Evolutionary conservation across 2,329 filamentous ascomycete species (phyloP).

Genomic region (Fusarium sp.): DNA sequence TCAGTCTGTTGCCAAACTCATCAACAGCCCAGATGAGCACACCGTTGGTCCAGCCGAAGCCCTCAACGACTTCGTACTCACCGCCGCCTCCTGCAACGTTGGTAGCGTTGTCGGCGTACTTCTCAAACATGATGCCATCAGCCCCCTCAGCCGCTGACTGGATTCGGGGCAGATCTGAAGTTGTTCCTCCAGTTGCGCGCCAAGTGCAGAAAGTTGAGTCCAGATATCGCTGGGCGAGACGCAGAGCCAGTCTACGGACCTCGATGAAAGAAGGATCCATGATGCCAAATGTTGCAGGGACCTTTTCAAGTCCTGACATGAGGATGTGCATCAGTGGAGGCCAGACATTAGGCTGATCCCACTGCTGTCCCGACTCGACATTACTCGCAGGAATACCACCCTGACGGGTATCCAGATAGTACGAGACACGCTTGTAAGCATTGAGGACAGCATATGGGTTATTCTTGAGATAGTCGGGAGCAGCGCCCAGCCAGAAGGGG

Average conservation of each 20-base stretch:
- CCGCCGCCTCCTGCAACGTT: conserved; percentile 72
- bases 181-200: conserved; percentile 73
- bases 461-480: conserved; percentile 64
- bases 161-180: conserved; percentile 62
- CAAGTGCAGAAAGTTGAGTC: conserved; percentile 77
- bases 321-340: conserved; percentile 73
- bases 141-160: conserved; percentile 55
- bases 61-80: conserved; percentile 76
- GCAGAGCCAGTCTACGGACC: conserved; percentile 65
- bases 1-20: conserved; percentile 66
- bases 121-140: conserved; percentile 75
- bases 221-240: conserved; percentile 72
- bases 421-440: conserved; percentile 63
- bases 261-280: conserved; percentile 64
- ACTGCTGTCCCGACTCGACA: conserved; percentile 70
- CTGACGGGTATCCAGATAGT: conserved; percentile 60
- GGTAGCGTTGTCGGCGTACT: conserved; percentile 70
- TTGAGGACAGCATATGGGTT: conserved; percentile 67
- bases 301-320: conserved; percentile 70
- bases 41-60: conserved; percentile 77
- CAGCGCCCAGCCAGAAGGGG: conserved; percentile 76
- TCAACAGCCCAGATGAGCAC: conserved; percentile 75
- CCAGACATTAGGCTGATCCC: conserved; percentile 78
- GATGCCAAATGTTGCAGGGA: conserved; percentile 64
- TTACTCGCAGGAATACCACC: conserved; percentile 74